A percentile compares a stretch with the other conserved stretches of the same genome.
phyloP scores from a whole-genome alignment of 768 basidiomycete species.

The Daedalea quercina region DNA sequence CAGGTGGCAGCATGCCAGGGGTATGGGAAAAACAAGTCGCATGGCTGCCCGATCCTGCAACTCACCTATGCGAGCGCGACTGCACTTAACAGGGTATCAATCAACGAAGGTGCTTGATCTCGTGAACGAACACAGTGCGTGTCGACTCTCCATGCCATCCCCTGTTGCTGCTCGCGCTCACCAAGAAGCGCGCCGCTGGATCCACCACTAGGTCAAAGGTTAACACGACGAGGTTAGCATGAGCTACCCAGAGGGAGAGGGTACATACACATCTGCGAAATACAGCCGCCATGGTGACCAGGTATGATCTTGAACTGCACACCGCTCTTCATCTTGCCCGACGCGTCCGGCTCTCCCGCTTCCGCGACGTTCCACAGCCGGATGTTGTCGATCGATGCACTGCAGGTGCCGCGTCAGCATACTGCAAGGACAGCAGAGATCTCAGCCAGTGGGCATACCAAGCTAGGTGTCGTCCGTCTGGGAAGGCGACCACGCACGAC shows the following conservation, averaged over 20 bases:
- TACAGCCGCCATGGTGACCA: conserved; percentile 91
- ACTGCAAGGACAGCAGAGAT: background rate
- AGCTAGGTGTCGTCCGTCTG: conserved; percentile 86
- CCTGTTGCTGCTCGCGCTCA: conserved; percentile 89
- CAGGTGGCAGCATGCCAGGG: no score
- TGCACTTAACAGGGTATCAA: background rate
- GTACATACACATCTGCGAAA: conserved; percentile 79
- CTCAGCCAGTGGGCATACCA: conserved; percentile 47
- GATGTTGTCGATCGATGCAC: conserved; percentile 89
- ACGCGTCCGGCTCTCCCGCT: conserved; percentile 59
- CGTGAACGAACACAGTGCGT: conserved; percentile 84
- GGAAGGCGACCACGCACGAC: conserved; percentile 86
- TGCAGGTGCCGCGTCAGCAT: conserved; percentile 21
- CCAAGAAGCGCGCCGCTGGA: conserved; percentile 74
- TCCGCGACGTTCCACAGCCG: conserved; percentile 90
- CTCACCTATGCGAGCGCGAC: no score
- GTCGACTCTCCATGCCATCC: conserved; percentile 94
- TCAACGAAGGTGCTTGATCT: conserved; percentile 48
- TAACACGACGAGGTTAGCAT: background rate
- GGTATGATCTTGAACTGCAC: conserved; percentile 93
- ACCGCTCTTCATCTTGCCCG: conserved; percentile 54
- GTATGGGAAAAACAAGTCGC: no score
- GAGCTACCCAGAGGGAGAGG: conserved; percentile 12
- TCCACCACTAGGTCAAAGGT: conserved; percentile 75
- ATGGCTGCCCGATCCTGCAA: no score